These are phyloP conservation scores for Plenodomus biglobosus DNA, from an alignment of 2,329 filamentous ascomycete genomes.

Conservation along the genomic window DNA sequence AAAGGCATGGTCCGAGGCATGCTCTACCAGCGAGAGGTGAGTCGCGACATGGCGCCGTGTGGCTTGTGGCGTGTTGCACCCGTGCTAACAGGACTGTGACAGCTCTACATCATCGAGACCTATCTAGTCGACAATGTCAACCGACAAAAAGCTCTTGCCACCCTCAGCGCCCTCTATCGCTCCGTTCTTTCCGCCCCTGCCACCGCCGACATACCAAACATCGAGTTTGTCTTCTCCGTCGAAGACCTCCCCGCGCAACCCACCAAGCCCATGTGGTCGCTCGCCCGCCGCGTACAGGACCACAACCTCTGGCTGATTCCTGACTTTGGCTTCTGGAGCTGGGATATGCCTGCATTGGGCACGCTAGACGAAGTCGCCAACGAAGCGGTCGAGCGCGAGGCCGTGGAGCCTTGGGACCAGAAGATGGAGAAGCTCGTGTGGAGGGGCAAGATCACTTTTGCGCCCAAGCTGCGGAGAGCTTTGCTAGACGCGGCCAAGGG, in stretches of 20 bases:
- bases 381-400: conserved; percentile 31
- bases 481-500: conserved; percentile 33
- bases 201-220: conserved; percentile 31
- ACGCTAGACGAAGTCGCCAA: conserved; percentile 31
- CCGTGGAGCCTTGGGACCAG: conserved; percentile 33
- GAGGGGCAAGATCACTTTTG: conserved; percentile 37
- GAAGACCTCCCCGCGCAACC: conserved; percentile 37
- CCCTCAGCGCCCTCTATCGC: conserved; percentile 34
- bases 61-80: background rate
- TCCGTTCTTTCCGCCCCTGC: conserved; percentile 29
- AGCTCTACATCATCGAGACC: conserved; percentile 39
- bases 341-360: conserved; percentile 39
- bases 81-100: conserved; percentile 5
- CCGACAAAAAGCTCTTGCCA: conserved; percentile 36
- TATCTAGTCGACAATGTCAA: conserved; percentile 40
- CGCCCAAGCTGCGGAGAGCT: conserved; percentile 33
- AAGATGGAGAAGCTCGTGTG: conserved; percentile 40
- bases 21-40: conserved; percentile 35
- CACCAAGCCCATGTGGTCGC: conserved; percentile 34
- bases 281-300: conserved; percentile 36
- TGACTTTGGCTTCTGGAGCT: conserved; percentile 42
- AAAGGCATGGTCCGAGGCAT: conserved; percentile 41
- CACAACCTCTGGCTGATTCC: conserved; percentile 40
- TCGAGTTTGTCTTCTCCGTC: conserved; percentile 39
- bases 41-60: conserved; percentile 1